These are phyloP conservation scores for Paulownia fortunei DNA, from an alignment of 257 asterid species.

Conservation along the genomic window DNA sequence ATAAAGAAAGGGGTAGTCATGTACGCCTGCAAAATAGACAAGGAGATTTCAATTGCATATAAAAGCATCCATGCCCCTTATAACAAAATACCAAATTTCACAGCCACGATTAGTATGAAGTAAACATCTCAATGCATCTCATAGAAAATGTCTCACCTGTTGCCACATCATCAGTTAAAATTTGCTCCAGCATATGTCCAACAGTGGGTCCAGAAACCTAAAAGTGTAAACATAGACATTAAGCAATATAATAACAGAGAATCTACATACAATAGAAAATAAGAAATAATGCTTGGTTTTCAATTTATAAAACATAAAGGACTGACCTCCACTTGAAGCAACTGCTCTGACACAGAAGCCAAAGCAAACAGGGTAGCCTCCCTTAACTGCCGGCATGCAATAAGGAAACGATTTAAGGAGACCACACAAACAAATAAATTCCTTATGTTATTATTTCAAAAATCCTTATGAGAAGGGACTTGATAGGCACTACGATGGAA, in stretches of 20 bases:
- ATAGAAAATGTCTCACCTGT: constrained; percentile 55
- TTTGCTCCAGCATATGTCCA: constrained; percentile 69
- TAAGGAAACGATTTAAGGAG: constrained; percentile 19
- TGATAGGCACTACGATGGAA: not conserved
- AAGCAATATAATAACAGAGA: constrained; percentile 17
- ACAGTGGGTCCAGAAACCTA: constrained; percentile 70
- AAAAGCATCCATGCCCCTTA: constrained; percentile 17
- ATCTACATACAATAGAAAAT: constrained; percentile 21
- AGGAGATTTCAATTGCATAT: constrained; percentile 29
- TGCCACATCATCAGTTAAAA: constrained; percentile 81
- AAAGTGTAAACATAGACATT: constrained; percentile 26
- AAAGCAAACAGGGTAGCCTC: constrained; percentile 91
- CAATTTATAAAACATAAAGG: constrained; percentile 22
- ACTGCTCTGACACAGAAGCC: constrained; percentile 86
- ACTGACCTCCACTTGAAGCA: constrained; percentile 85
- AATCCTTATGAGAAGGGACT: not conserved
- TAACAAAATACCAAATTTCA: constrained; percentile 9
- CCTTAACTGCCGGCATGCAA: constrained; percentile 64
- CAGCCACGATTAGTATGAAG: constrained; percentile 6
- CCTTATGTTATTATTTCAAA: not conserved
- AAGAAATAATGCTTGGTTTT: constrained; percentile 1
- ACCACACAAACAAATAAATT: constrained; percentile 3
- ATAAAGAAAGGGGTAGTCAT: constrained; percentile 84
- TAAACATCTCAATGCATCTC: constrained; percentile 29
- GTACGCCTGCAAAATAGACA: constrained; percentile 58